Percentiles rank a stretch among this genome's conserved stretches.
Conservation (phyloP, 1,284 basidiomycete genomes). For the Takashimella koratensis region DNA sequence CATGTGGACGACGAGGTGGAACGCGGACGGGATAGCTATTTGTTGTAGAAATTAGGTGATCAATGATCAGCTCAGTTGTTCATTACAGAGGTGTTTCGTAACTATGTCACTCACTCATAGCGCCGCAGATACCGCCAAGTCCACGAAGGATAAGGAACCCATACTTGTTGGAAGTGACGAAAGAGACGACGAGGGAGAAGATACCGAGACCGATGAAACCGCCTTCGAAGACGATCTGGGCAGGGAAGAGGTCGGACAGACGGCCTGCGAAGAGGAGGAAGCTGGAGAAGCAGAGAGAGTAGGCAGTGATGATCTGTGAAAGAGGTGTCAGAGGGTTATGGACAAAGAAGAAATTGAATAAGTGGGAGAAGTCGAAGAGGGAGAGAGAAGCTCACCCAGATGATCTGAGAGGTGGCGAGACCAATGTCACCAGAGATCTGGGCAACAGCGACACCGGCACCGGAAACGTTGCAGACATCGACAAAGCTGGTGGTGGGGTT, state of each 20-base stretch:
- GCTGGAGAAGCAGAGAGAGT: slow-evolving; percentile 34
- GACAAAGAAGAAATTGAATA: neutral
- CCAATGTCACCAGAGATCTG: slow-evolving; percentile 29
- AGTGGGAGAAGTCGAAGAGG: neutral
- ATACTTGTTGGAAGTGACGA: slow-evolving; percentile 44
- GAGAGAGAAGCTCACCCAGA: slow-evolving; percentile 29
- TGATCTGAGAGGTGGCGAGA: slow-evolving; percentile 28
- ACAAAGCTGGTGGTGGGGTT: slow-evolving; percentile 15
- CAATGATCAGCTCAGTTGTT: neutral
- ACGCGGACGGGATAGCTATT: slow-evolving; percentile 3
- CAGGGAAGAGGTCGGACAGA: slow-evolving; percentile 40
- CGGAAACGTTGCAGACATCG: slow-evolving; percentile 32
- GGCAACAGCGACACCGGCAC: slow-evolving; percentile 32
- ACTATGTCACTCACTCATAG: slow-evolving; percentile 26
- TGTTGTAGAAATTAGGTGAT: neutral
- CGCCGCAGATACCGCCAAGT: slow-evolving; percentile 38
- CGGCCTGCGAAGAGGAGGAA: slow-evolving; percentile 44
- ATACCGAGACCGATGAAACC: slow-evolving; percentile 37
- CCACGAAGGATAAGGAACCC: slow-evolving; percentile 46
- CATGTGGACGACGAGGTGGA: slow-evolving; percentile 37
- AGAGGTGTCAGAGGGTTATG: too few relatives aligned
- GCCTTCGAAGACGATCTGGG: slow-evolving; percentile 35
- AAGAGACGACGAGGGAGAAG: slow-evolving; percentile 35
- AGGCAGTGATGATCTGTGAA: slow-evolving; percentile 32
- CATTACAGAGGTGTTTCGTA: too few relatives aligned